phyloP scores from a whole-genome alignment of 129 eudicot genomes.

The Helianthus annuus region DNA sequence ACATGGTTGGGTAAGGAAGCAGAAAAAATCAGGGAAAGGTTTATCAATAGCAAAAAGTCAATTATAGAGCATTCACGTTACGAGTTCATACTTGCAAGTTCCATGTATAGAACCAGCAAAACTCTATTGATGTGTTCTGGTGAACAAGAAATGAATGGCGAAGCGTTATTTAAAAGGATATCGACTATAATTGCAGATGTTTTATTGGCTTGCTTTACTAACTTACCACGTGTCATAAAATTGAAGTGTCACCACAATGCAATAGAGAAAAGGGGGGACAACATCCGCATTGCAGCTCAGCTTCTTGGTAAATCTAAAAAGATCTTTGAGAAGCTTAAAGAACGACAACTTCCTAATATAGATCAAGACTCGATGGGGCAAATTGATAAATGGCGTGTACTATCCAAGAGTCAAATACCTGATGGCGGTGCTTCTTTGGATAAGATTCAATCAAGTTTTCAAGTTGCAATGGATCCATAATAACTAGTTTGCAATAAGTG shows the following conservation, averaged over 20 bases:
- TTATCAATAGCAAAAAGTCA: no score
- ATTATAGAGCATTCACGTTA: neutral
- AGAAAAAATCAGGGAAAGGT: neutral
- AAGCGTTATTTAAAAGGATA: neutral
- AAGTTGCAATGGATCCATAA: neutral
- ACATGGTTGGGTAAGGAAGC: constrained; percentile 12
- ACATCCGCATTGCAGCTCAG: neutral
- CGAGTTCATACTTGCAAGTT: neutral
- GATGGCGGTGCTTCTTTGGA: neutral
- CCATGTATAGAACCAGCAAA: constrained; percentile 2
- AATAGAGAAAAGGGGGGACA: constrained; percentile 9
- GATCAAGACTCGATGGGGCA: constrained; percentile 1
- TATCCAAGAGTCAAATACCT: neutral
- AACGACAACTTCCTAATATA: neutral
- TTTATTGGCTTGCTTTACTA: constrained; percentile 2
- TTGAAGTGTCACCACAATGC: constrained; percentile 2
- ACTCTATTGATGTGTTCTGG: neutral
- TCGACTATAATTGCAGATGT: neutral
- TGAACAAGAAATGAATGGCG: neutral
- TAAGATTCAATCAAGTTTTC: neutral
- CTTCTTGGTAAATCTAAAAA: constrained; percentile 11
- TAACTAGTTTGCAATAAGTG: neutral
- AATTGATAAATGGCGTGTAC: constrained; percentile 6
- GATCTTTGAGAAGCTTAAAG: neutral
- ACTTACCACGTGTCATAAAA: constrained; percentile 10